Base-by-base conservation (phyloP, 257 asterid species). In the Solanum chmielewskii region DNA sequence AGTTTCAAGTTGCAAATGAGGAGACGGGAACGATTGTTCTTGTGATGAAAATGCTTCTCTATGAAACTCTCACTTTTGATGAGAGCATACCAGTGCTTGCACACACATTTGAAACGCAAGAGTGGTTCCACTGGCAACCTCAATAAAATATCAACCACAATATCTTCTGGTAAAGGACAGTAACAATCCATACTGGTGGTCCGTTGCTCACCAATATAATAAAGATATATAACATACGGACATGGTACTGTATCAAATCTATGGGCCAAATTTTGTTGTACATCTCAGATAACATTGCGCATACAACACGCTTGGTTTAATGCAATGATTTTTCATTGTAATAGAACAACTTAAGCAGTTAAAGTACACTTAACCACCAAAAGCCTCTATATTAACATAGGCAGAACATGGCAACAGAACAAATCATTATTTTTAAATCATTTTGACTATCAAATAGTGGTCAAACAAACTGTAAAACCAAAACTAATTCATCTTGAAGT, bases 51-150 rank as follows among this genome's bases (percentile, higher is more conserved):
- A 82, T 92, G 94, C 2, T 60, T 88, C 37, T 88, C 68, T 42
- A 87, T 47, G 62, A 91, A 90, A 71, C 87, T 69, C 4, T 86
- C 47, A 75, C 88, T 91, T 62, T 39, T 87, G 69, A 92, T 91
- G 87, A 92, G 90, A 84, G 86, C 7, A 18, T 74, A 89, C 94
- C 92, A 92, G 11, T 33, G 86, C 76, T 89, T 91, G 92, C 90
- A 90, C 74, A 91, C 91, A 18, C 89, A 89, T 69, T 92, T 92
- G 78, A 74, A 91, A 83, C n/a, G 88, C 83, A 76, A 49, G 39
- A 92, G 85, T 83, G 88, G 45, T 83, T 89, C 90, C 77, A 91
- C 92, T 3, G 92, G 83, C 88, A 89, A 87, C 88, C 91, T 71
- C 73, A 89, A 44, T 31, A 91, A 70, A 81, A 90, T 88, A 52